Evolutionary conservation across 306 rosid genomes (phyloP).

Genomic region (Inga oerstediana): DNA sequence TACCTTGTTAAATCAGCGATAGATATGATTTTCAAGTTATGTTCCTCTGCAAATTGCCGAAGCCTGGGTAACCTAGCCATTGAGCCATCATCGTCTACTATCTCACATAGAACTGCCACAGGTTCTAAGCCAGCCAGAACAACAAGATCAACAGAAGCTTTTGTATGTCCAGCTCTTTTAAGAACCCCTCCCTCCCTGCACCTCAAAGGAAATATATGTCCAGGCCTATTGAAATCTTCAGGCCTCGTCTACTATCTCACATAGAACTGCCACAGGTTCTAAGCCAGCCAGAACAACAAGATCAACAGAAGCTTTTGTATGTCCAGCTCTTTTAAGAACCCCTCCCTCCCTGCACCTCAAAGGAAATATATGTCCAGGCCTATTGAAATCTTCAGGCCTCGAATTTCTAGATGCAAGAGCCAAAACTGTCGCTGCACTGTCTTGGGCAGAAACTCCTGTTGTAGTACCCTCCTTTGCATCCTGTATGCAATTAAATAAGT

Average conservation of each 20-base stretch:
- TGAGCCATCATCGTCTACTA: slow-evolving; percentile 83
- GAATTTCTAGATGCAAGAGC: slow-evolving; percentile 73
- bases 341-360: slow-evolving; percentile 75
- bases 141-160: slow-evolving; percentile 80
- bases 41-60: slow-evolving; percentile 49
- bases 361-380: slow-evolving; percentile 77
- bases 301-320: slow-evolving; percentile 77
- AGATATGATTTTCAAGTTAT: slow-evolving; percentile 70
- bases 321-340: slow-evolving; percentile 75
- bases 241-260: slow-evolving; percentile 77
- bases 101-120: slow-evolving; percentile 67
- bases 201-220: slow-evolving; percentile 70
- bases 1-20: slow-evolving; percentile 77
- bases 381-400: slow-evolving; percentile 63
- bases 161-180: slow-evolving; percentile 77
- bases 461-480: slow-evolving; percentile 61
- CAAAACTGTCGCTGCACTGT: slow-evolving; percentile 68
- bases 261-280: slow-evolving; percentile 63
- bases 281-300: slow-evolving; percentile 72
- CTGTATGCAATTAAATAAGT: slow-evolving; percentile 31
- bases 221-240: slow-evolving; percentile 71
- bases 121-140: slow-evolving; percentile 68
- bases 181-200: slow-evolving; percentile 78
- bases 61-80: slow-evolving; percentile 82
- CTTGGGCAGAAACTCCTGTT: slow-evolving; percentile 71